phyloP scores from a whole-genome alignment of 2,329 filamentous ascomycete genomes.

The Knufia petricola region DNA sequence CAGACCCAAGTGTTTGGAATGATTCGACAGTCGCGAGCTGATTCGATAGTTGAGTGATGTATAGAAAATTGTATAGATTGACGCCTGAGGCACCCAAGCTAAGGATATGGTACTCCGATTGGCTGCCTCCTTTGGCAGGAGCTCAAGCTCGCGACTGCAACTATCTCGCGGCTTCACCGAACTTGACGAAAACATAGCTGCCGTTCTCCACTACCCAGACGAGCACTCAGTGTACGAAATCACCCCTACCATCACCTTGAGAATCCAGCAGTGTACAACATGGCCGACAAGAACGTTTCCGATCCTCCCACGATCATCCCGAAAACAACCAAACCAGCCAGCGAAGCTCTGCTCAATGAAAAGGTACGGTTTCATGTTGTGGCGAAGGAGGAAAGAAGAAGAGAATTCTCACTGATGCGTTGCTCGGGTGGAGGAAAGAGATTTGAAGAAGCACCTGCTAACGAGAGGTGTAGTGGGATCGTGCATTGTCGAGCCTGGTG shows the following conservation, averaged over 20 bases:
- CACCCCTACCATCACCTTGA: no score
- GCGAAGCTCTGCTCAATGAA: constrained; percentile 96
- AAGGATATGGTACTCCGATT: constrained; percentile 1
- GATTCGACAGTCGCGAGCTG: no score
- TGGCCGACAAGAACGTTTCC: constrained; percentile 49
- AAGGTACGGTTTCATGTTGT: constrained; percentile 67
- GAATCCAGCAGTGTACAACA: constrained; percentile 31
- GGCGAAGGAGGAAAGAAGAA: neutral
- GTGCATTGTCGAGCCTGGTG: constrained; percentile 91
- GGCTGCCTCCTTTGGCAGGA: neutral
- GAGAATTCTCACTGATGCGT: neutral
- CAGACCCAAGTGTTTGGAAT: neutral
- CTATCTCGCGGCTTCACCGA: neutral
- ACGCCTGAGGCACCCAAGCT: neutral
- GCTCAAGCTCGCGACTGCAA: constrained; percentile 7
- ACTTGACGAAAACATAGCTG: neutral
- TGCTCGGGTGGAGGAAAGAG: neutral
- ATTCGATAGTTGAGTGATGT: neutral
- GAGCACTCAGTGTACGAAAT: no score
- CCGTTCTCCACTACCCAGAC: neutral
- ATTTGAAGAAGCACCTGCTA: neutral
- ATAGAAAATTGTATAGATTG: neutral
- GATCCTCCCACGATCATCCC: constrained; percentile 55
- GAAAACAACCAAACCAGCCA: constrained; percentile 69
- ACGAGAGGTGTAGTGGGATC: constrained; percentile 67